Conservation (phyloP, 768 basidiomycete species). For the Pisolithus albus region DNA sequence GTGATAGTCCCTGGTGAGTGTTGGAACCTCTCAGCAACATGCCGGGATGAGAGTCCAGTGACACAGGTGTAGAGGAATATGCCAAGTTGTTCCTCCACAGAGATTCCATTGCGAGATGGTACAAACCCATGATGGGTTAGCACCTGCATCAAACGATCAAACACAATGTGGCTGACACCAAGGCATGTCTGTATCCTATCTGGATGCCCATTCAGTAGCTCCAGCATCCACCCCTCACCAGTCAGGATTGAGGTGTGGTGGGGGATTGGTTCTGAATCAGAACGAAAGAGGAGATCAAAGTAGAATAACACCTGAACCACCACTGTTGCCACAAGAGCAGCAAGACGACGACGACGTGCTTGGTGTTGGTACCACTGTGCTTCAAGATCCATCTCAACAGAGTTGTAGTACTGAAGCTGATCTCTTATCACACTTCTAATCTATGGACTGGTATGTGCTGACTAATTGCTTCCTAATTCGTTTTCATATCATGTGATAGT, state of each 20-base stretch:
- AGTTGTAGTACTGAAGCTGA: neutral
- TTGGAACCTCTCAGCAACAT: slow-evolving; percentile 10
- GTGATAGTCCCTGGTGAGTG: neutral
- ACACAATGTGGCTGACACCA: slow-evolving; percentile 18
- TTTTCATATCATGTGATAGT: no score
- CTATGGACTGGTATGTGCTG: no score
- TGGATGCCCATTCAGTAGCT: slow-evolving; percentile 18
- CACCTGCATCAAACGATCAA: slow-evolving; percentile 9
- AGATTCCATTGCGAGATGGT: neutral
- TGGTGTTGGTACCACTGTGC: neutral
- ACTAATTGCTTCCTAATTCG: no score
- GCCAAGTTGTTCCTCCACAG: slow-evolving; percentile 4
- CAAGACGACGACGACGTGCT: neutral
- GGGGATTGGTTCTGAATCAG: neutral
- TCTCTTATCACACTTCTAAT: neutral
- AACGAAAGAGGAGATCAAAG: neutral
- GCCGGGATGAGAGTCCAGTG: slow-evolving; percentile 1
- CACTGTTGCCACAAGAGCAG: neutral
- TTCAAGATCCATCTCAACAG: neutral
- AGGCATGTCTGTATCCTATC: slow-evolving; percentile 12
- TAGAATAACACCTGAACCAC: neutral
- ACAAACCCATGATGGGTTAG: neutral
- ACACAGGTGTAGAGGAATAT: slow-evolving; percentile 12
- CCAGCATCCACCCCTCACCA: slow-evolving; percentile 16
- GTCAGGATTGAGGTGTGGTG: slow-evolving; percentile 21